These are phyloP conservation scores for Yamadazyma tumulicola DNA, from an alignment of 805 yeast genomes.

Conservation along the genomic window DNA sequence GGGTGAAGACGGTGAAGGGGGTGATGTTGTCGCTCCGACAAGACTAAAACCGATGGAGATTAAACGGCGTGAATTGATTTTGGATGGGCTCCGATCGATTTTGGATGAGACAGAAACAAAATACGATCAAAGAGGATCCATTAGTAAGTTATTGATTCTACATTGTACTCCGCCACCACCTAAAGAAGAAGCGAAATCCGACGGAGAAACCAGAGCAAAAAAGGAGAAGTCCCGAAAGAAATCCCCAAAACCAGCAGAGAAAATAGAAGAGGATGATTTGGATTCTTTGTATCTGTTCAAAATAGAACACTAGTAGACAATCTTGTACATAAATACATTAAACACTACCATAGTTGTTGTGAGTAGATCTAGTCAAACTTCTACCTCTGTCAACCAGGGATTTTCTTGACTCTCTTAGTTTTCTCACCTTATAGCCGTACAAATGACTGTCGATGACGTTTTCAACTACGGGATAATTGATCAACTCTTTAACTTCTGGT, in stretches of 20 bases:
- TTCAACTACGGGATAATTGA: conserved; percentile 45
- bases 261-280: conserved; percentile 29
- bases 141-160: conserved; percentile 23
- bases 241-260: conserved; percentile 11
- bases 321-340: conserved; percentile 8
- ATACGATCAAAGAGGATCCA: conserved; percentile 23
- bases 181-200: conserved; percentile 9
- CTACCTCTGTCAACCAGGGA: conserved; percentile 9
- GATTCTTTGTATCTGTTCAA: conserved; percentile 40
- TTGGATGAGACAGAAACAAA: conserved; percentile 30
- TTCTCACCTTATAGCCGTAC: conserved; percentile 40
- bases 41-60: conserved; percentile 15
- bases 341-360: conserved; percentile 22
- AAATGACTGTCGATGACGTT: conserved; percentile 37
- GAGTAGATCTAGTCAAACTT: conserved; percentile 6
- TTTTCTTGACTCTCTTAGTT: conserved; percentile 21
- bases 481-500: conserved; percentile 27
- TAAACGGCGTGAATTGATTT: conserved; percentile 27
- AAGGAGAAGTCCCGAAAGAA: conserved; percentile 2
- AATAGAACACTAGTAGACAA: conserved; percentile 27
- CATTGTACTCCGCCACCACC: conserved; percentile 16
- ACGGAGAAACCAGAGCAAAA: conserved; percentile 14
- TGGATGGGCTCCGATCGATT: conserved; percentile 21
- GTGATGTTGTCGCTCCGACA: background rate
- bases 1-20: conserved; percentile 10